Evolutionary conservation across 441 rosid species (phyloP).

Genomic region (Aleurites moluccanus): DNA sequence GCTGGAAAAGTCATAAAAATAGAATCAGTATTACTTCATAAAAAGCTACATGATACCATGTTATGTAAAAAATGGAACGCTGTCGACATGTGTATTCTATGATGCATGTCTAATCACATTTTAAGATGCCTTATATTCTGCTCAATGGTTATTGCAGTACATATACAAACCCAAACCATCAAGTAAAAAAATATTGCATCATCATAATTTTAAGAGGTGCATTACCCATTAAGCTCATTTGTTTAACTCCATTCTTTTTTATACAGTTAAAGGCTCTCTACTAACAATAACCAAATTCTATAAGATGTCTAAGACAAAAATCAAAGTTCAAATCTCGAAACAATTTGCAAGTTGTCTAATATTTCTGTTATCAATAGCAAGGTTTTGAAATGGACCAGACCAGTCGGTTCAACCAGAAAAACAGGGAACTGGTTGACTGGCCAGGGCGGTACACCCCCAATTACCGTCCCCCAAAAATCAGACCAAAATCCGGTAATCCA

Average conservation of each 20-base stretch:
- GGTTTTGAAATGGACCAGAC: no score
- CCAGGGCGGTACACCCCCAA: no score
- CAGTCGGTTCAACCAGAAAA: no score
- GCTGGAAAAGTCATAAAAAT: conserved; percentile 50
- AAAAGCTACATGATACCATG: neutral
- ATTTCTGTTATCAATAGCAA: no score
- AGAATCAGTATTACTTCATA: conserved; percentile 5
- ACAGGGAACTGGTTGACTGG: no score
- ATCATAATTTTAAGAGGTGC: neutral
- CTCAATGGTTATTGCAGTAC: neutral
- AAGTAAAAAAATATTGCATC: neutral
- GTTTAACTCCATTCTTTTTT: neutral
- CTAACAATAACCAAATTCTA: neutral
- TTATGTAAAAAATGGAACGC: neutral
- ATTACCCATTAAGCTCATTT: neutral
- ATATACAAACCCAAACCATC: neutral
- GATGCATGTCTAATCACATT: conserved; percentile 3
- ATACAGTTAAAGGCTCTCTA: neutral
- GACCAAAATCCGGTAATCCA: no score
- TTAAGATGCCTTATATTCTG: neutral
- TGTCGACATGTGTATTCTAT: conserved; percentile 1
- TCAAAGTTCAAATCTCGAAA: neutral
- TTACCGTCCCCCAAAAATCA: no score
- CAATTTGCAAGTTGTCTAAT: neutral
- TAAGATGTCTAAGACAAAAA: neutral